Base-by-base conservation (phyloP, 495 filamentous ascomycete species). In the Pyronema omphalodes region DNA sequence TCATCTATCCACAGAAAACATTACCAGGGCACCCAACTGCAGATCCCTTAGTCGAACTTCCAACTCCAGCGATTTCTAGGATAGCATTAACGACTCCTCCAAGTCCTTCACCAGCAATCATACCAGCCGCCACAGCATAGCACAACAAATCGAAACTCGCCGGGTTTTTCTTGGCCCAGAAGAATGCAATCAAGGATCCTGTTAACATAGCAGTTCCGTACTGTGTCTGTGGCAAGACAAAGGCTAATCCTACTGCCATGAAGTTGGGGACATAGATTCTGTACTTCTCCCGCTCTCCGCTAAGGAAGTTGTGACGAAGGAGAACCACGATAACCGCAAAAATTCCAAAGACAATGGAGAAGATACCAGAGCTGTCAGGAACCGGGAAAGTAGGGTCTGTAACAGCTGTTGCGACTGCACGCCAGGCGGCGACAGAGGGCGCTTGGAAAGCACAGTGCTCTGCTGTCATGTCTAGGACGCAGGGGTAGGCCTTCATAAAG, bases 51-150 rank as follows among this genome's bases (percentile, higher is more conserved):
- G 60, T 37, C 11, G 61, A 57, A 29, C 75, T 74, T 0, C 71
- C 69, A 7, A 77, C 70, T 6, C 71, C 71, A 0, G 62, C 69
- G 41, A 81, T 69, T 58, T 79, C 73, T 37, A 79, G 67, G 11
- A 72, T 53, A 0, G 78, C 78, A 51, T 74, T 74, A 15, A 81
- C 60, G n/a, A 81, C 77, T 45, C 78, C 77, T 33, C 78, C 79
- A 17, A 82, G 68, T 37, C 80, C 80, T 64, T 82, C 80, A 15
- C 80, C 80, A 4, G 80, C 79, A 66, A 83, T 81, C 58, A 80
- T 69, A 19, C 79, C 80, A 11, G 80, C 80, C 18, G 80, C 80
- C 44, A 82, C 69, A 7, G 77, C 77, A 58, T 80, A 82, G n/a
- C 75, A 76, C 54, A 78, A 78, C 35, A 76, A 65, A 39, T 80